phyloP scores from a whole-genome alignment of 257 asterid species.

The Galeopsis tetrahit region DNA sequence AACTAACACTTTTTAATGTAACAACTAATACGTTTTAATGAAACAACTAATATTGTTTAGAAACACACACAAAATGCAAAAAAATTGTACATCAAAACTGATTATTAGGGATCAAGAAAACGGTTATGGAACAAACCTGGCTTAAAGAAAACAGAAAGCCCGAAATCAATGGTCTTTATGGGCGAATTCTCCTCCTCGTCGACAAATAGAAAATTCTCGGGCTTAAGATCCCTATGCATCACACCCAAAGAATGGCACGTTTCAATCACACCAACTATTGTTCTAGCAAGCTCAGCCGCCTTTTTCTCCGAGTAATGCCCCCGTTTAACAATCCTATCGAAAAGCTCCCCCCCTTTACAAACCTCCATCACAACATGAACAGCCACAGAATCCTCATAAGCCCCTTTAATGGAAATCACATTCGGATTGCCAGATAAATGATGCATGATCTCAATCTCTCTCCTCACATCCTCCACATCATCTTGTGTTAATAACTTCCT shows the following conservation, averaged over 20 bases:
- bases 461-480: conserved; percentile 88
- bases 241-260: conserved; percentile 89
- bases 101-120: neutral
- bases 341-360: conserved; percentile 89
- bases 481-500: conserved; percentile 64
- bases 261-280: conserved; percentile 78
- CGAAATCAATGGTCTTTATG: conserved; percentile 79
- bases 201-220: conserved; percentile 80
- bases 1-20: too few relatives aligned
- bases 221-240: conserved; percentile 88
- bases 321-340: conserved; percentile 74
- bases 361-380: conserved; percentile 91
- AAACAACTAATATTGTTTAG: too few relatives aligned
- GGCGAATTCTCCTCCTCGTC: conserved; percentile 68
- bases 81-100: too few relatives aligned
- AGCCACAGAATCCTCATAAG: conserved; percentile 80
- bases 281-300: conserved; percentile 90
- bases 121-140: conserved; percentile 54
- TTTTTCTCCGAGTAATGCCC: conserved; percentile 89
- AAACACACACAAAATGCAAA: too few relatives aligned
- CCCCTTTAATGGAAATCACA: conserved; percentile 70
- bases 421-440: conserved; percentile 75
- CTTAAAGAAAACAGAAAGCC: conserved; percentile 79
- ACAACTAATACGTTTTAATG: too few relatives aligned
- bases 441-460: conserved; percentile 92